phyloP scores from a whole-genome alignment of 1,284 basidiomycete species.

The Sparassis latifolia region DNA sequence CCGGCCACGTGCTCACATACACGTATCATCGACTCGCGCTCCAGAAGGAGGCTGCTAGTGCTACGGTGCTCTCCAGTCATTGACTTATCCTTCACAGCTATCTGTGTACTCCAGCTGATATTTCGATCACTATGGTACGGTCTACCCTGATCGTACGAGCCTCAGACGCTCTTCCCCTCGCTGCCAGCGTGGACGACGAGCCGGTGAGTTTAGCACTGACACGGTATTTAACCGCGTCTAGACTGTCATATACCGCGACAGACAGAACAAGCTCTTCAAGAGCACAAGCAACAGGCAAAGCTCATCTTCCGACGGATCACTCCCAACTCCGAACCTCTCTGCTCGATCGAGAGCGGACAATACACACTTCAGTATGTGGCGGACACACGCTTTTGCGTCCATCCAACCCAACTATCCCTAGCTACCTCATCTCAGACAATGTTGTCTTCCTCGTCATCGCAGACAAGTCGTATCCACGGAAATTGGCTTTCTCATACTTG shows the following conservation, averaged over 20 bases:
- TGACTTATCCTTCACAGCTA: too few species aligned
- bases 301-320: conserved; percentile 93
- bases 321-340: conserved; percentile 89
- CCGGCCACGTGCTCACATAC: too few species aligned
- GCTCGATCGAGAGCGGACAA: conserved; percentile 94
- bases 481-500: conserved; percentile 95
- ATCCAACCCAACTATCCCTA: conserved; percentile 26
- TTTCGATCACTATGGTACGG: conserved; percentile 60
- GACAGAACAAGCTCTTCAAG: conserved; percentile 90
- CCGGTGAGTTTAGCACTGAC: conserved; percentile 46
- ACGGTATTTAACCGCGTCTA: neutral
- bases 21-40: too few species aligned
- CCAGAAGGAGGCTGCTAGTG: too few species aligned
- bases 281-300: conserved; percentile 98
- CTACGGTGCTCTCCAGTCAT: too few species aligned
- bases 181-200: conserved; percentile 94
- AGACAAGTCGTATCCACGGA: conserved; percentile 95
- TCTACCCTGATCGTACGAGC: conserved; percentile 89
- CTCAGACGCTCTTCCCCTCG: conserved; percentile 87
- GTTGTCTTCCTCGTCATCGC: conserved; percentile 95
- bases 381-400: neutral
- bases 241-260: conserved; percentile 27
- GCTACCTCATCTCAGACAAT: conserved; percentile 91
- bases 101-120: too few species aligned
- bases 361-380: conserved; percentile 85